phyloP scores from a whole-genome alignment of 345 rosid species.

The Gossypium thurberi region DNA sequence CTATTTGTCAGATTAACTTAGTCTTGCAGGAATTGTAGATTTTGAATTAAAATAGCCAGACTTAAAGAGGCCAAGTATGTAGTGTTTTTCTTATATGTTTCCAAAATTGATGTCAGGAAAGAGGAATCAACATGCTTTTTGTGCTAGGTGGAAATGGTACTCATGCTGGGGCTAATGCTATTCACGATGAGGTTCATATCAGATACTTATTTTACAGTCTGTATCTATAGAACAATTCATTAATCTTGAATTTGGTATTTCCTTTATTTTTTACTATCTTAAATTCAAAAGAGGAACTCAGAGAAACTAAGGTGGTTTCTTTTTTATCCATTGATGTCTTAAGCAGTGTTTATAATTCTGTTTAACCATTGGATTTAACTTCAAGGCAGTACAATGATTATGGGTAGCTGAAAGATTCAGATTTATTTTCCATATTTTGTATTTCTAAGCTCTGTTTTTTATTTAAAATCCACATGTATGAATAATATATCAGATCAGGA shows the following conservation, averaged over 20 bases:
- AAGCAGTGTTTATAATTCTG: background rate
- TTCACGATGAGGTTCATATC: conserved; percentile 75
- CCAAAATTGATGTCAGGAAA: conserved; percentile 47
- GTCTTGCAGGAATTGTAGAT: background rate
- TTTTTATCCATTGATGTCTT: background rate
- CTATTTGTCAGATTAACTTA: background rate
- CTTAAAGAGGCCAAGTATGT: background rate
- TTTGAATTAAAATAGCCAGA: conserved; percentile 1
- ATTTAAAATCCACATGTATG: background rate
- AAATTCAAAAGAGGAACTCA: background rate
- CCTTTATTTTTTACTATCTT: background rate
- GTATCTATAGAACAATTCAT: background rate
- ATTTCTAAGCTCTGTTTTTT: background rate
- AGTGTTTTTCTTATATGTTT: conserved; percentile 10
- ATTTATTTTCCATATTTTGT: background rate
- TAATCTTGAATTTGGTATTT: background rate
- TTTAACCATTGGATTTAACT: background rate
- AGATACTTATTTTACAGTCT: background rate
- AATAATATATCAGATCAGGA: background rate
- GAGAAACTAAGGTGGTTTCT: background rate
- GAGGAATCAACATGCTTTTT: conserved; percentile 98
- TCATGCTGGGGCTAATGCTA: conserved; percentile 97
- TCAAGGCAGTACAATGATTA: background rate
- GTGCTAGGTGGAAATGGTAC: conserved; percentile 97
- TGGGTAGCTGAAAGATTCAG: background rate